Base-by-base conservation (phyloP, 1,284 basidiomycete genomes). In the Pseudomicrostroma phylloplanum region DNA sequence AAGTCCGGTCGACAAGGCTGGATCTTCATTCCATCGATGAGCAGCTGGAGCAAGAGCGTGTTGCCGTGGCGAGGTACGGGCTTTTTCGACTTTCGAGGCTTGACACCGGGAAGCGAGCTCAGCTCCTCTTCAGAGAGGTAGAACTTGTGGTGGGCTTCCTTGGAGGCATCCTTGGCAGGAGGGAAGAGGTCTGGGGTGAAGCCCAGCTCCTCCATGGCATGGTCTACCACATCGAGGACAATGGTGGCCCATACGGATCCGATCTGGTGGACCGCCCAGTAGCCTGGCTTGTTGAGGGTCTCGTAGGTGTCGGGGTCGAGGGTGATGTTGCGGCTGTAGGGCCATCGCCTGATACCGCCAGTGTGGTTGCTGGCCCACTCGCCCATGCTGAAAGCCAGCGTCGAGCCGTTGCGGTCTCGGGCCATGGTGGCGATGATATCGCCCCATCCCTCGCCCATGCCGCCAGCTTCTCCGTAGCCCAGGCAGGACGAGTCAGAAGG, bases 161-260 rank as follows among this genome's bases (percentile, higher is more conserved):
- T 62, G 17, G 66, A 67, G 21, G 69, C 59, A 63, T 72, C 68
- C 60, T 62, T 61, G 36, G 60, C 59, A 55, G 65, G 70, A 26
- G 68, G 71, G 64, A 72, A 76, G 42, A 70, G 67, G 40, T 65
- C 59, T 12, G 65, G 51, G 17, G 64, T 64, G 63, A 68, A 72
- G 36, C 74, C 74, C 58, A 71, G 70, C 61, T 72, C 64, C 11
- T 62, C 54, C 55, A 70, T 68, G 55, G 74, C 62, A 30, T 65
- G 65, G 36, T 74, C 74, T 55, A 67, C 70, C 9, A 74, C 60
- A 57, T 75, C 85, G 86, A 90, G 96, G 63, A 96, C 87, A 64
- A 96, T 88, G 82, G 96, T 84, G 19, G 92, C 92, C 92, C 92
- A 96, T 63, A 96, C 92, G 81, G 93, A 92, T 63, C 92, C 91